Percentiles rank a stretch among this genome's conserved stretches.
phyloP scores from a whole-genome alignment of 164 flowering plant species.

The Chloranthus sessilifolius region DNA sequence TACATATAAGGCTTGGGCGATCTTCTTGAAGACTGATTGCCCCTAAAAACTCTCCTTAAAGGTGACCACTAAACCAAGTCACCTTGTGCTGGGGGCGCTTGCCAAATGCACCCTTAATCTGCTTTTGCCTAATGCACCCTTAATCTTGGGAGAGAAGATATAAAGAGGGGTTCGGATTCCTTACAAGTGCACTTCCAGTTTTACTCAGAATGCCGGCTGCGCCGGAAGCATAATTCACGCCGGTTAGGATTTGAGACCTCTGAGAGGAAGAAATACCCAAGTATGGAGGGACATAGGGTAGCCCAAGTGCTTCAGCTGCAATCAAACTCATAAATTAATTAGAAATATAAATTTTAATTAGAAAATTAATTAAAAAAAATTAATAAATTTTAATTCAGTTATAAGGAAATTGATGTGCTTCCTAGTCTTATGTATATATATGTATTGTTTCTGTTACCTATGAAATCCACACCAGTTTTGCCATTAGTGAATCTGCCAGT shows the following conservation, averaged over 20 bases:
- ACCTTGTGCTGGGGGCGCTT: no score
- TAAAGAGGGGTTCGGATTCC: background rate
- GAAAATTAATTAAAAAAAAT: background rate
- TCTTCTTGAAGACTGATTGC: no score
- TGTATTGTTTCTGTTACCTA: no score
- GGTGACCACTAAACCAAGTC: no score
- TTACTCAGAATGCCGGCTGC: constrained; percentile 10
- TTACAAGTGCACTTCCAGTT: constrained; percentile 4
- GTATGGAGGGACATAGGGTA: constrained; percentile 5
- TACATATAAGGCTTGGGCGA: no score
- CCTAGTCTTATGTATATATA: no score
- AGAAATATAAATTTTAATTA: background rate
- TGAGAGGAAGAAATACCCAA: background rate
- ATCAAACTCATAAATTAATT: background rate
- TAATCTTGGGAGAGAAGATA: no score
- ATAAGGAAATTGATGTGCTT: background rate
- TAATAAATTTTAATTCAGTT: background rate
- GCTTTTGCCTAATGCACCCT: no score
- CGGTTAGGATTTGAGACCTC: background rate
- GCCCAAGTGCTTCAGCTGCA: constrained; percentile 1
- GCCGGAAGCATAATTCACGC: constrained; percentile 13
- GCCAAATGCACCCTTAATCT: no score
- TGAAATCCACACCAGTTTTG: constrained; percentile 39
- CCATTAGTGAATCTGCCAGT: constrained; percentile 66
- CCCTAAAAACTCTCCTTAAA: no score